phyloP scores from a whole-genome alignment of 2,329 filamentous ascomycete genomes.

The Lasiodiplodia citricola region DNA sequence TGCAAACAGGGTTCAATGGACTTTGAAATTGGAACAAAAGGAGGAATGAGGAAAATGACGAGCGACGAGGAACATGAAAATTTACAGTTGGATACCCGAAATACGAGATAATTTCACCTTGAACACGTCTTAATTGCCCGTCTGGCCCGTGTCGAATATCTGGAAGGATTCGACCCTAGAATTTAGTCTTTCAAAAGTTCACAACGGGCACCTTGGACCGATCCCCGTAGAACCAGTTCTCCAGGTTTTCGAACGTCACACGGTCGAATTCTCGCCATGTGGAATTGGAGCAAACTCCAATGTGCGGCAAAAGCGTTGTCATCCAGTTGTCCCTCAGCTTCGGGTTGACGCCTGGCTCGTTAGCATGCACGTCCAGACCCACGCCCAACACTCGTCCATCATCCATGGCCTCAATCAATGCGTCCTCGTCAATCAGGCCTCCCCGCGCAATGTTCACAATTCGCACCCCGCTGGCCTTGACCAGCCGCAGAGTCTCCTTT shows the following conservation, averaged over 20 bases:
- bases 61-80: neutral
- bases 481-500: slow-evolving; percentile 55
- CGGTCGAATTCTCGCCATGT: slow-evolving; percentile 10
- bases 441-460: slow-evolving; percentile 65
- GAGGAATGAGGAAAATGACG: neutral
- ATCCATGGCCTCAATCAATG: slow-evolving; percentile 59
- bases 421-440: slow-evolving; percentile 61
- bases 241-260: neutral
- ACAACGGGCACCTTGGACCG: slow-evolving; percentile 12
- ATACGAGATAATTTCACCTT: neutral
- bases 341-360: slow-evolving; percentile 60
- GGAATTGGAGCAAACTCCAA: slow-evolving; percentile 45
- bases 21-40: neutral
- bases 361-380: slow-evolving; percentile 64
- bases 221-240: slow-evolving; percentile 13
- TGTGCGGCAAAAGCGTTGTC: slow-evolving; percentile 62
- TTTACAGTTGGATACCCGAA: slow-evolving; percentile 16
- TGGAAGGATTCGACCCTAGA: neutral
- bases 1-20: slow-evolving; percentile 12
- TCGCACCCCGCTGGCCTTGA: slow-evolving; percentile 61
- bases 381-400: slow-evolving; percentile 59
- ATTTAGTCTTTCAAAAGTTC: neutral
- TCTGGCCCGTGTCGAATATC: neutral
- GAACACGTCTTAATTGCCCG: neutral
- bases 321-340: slow-evolving; percentile 57